These are phyloP conservation scores for Angomonas ambiguus DNA, from an alignment of 208 protist genomes.

Conservation along the genomic window DNA sequence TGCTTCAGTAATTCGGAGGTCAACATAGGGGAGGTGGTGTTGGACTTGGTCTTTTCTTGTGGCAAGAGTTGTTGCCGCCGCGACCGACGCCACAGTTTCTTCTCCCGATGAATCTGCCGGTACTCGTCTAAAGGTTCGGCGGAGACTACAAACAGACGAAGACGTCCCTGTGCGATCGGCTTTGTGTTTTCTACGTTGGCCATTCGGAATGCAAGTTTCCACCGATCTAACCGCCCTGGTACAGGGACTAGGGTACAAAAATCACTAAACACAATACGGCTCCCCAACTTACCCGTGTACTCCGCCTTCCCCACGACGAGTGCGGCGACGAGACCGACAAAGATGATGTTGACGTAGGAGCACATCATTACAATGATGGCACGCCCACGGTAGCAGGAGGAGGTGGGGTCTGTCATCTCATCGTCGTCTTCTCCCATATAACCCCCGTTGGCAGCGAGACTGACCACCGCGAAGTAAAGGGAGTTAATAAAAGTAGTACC, in stretches of 20 bases:
- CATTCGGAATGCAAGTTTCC: conserved; percentile 71
- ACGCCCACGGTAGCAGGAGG: conserved; percentile 69
- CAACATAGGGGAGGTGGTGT: neutral
- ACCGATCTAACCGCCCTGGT: conserved; percentile 34
- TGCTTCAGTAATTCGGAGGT: neutral
- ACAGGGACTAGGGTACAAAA: conserved; percentile 62
- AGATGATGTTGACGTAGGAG: conserved; percentile 80
- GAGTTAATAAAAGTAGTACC: conserved; percentile 32
- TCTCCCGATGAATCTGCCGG: conserved; percentile 30
- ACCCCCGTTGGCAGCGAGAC: conserved; percentile 78
- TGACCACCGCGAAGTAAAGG: conserved; percentile 81
- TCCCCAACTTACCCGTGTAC: conserved; percentile 50
- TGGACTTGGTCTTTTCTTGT: neutral
- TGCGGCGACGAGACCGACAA: conserved; percentile 80
- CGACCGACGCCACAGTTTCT: conserved; percentile 11
- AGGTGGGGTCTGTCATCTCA: conserved; percentile 50
- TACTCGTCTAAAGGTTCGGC: conserved; percentile 49
- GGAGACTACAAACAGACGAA: conserved; percentile 69
- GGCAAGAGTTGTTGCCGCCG: neutral
- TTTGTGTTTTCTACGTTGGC: conserved; percentile 64
- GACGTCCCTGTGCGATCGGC: conserved; percentile 47
- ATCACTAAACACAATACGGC: conserved; percentile 79
- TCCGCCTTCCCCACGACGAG: conserved; percentile 81
- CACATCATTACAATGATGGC: conserved; percentile 70
- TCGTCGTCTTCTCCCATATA: conserved; percentile 70